Evolutionary conservation across 2,329 filamentous ascomycete genomes (phyloP).

Genomic region (Lecanicillium sp.): DNA sequence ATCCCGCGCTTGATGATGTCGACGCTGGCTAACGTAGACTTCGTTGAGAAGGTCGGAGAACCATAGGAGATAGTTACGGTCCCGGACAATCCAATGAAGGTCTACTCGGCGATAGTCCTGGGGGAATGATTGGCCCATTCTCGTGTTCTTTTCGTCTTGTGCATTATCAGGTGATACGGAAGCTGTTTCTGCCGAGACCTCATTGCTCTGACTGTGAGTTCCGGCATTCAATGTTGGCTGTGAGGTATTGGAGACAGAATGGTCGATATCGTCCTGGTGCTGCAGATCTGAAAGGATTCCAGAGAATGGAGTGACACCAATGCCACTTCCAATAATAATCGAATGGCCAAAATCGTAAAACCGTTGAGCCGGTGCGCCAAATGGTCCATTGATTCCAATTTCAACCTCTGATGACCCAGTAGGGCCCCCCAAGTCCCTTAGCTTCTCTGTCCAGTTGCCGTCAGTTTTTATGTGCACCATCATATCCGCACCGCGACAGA

Average conservation of each 20-base stretch:
- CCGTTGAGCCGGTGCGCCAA: slow-evolving; percentile 48
- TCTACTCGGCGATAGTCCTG: slow-evolving; percentile 41
- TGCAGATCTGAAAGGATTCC: slow-evolving; percentile 48
- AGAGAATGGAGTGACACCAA: slow-evolving; percentile 50
- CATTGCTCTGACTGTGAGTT: not conserved
- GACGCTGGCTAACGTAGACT: slow-evolving; percentile 30
- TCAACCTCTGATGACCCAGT: slow-evolving; percentile 25
- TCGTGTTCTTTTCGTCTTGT: too few species aligned
- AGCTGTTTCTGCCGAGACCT: slow-evolving; percentile 4
- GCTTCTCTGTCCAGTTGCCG: slow-evolving; percentile 44
- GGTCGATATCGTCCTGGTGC: slow-evolving; percentile 30
- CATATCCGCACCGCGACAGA: slow-evolving; percentile 42
- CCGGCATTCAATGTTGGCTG: not conserved
- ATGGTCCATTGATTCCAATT: slow-evolving; percentile 48
- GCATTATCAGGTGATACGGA: slow-evolving; percentile 10
- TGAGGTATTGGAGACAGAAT: slow-evolving; percentile 16
- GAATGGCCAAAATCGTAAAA: slow-evolving; percentile 51
- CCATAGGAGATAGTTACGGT: slow-evolving; percentile 48
- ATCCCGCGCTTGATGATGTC: slow-evolving; percentile 9
- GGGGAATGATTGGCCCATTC: slow-evolving; percentile 22
- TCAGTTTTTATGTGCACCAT: slow-evolving; percentile 51
- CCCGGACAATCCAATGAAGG: slow-evolving; percentile 53
- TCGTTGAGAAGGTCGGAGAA: slow-evolving; percentile 47
- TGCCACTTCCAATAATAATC: slow-evolving; percentile 47
- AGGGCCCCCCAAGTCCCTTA: slow-evolving; percentile 30